Conservation (phyloP, 257 asterid species). For the Capsicum pubescens region DNA sequence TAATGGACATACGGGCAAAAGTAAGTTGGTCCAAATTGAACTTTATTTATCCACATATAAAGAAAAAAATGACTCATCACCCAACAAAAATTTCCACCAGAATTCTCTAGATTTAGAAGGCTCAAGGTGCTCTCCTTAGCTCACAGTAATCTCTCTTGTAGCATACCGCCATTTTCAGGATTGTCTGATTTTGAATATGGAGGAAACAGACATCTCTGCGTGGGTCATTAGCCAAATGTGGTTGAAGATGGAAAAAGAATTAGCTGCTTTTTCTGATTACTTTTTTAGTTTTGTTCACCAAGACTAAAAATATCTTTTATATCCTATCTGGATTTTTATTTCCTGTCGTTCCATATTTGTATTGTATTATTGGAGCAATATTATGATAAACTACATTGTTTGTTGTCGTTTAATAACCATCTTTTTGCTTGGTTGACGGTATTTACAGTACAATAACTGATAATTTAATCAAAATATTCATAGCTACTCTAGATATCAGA, state of each 20-base stretch:
- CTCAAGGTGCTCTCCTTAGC: conserved; percentile 61
- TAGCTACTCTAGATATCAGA: no score
- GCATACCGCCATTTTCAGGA: conserved; percentile 60
- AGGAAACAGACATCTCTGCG: conserved; percentile 76
- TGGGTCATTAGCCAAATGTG: conserved; percentile 63
- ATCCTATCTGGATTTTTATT: not conserved
- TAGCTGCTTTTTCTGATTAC: no score
- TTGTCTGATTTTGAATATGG: conserved; percentile 45
- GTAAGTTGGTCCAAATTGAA: no score
- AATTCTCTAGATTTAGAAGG: conserved; percentile 62
- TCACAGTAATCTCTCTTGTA: conserved; percentile 66
- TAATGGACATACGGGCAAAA: no score
- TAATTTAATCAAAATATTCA: no score
- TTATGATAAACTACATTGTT: no score
- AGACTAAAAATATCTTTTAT: not conserved
- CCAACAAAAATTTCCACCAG: conserved; percentile 47
- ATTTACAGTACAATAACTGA: no score
- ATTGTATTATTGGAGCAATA: not conserved
- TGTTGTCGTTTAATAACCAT: no score
- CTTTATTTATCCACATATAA: no score
- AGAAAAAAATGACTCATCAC: no score
- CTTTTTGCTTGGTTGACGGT: no score
- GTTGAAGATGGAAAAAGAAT: conserved; percentile 29
- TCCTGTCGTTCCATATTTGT: not conserved
- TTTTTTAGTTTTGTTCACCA: not conserved